phyloP scores from a whole-genome alignment of 352 stramenopile genomes.

The Pythium grandisporangium region DNA sequence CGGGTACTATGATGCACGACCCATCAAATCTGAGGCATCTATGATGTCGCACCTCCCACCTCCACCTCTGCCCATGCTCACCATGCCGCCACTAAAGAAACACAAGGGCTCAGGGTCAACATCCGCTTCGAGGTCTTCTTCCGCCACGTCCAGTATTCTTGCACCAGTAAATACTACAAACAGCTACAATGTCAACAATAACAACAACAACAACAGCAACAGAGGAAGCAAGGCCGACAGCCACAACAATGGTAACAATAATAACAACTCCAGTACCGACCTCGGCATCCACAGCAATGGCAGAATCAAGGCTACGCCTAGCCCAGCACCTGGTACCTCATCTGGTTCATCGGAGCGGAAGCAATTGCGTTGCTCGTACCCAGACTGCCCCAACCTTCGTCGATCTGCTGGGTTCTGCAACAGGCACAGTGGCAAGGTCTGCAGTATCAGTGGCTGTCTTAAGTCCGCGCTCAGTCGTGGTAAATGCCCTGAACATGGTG shows the following conservation, averaged over 20 bases:
- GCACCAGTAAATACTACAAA: no score
- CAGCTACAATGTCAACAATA: no score
- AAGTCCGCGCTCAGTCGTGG: constrained; percentile 74
- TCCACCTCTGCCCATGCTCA: constrained; percentile 52
- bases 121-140: constrained; percentile 4
- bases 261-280: no score
- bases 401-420: constrained; percentile 76
- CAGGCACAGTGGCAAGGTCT: constrained; percentile 74
- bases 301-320: no score
- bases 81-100: constrained; percentile 72
- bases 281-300: no score
- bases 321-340: no score
- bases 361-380: constrained; percentile 67
- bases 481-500: constrained; percentile 80
- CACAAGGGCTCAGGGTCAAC: constrained; percentile 21
- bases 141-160: no score
- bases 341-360: no score
- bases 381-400: constrained; percentile 66
- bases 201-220: no score
- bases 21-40: constrained; percentile 14
- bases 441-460: constrained; percentile 50
- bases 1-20: constrained; percentile 14
- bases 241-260: constrained; percentile 2
- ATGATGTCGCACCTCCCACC: constrained; percentile 50
- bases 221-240: no score